phyloP scores from a whole-genome alignment of 768 basidiomycete genomes.

The Lactarius sp. region DNA sequence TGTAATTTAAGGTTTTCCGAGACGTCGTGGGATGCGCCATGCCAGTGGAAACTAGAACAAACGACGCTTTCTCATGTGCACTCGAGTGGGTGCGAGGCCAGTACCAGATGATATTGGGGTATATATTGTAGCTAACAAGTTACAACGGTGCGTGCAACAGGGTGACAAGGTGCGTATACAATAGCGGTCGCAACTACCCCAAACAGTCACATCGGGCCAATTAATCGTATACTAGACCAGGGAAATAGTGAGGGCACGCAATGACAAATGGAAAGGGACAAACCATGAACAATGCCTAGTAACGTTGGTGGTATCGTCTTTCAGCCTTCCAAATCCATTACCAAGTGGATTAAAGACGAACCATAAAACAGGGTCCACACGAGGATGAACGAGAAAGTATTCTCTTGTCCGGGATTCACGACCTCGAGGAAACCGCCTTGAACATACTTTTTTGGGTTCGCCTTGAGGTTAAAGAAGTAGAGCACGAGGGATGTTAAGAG shows the following conservation, averaged over 20 bases:
- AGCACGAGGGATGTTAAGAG: slow-evolving; percentile 63
- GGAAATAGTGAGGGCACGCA: background rate
- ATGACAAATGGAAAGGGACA: background rate
- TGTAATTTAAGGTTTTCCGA: background rate
- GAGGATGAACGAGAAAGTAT: slow-evolving; percentile 83
- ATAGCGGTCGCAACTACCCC: background rate
- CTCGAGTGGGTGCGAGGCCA: background rate
- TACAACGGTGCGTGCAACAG: no score
- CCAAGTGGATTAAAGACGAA: slow-evolving; percentile 35
- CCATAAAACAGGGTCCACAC: slow-evolving; percentile 95
- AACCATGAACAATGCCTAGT: slow-evolving; percentile 43
- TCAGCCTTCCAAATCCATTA: slow-evolving; percentile 17
- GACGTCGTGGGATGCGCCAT: background rate
- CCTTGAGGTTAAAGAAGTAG: slow-evolving; percentile 65
- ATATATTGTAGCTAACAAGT: background rate
- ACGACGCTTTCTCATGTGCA: background rate
- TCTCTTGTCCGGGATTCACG: slow-evolving; percentile 84
- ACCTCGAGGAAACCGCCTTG: slow-evolving; percentile 62
- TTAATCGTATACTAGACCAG: slow-evolving; percentile 16
- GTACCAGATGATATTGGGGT: background rate
- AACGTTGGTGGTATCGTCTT: slow-evolving; percentile 12
- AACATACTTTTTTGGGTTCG: slow-evolving; percentile 57
- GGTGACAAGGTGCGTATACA: background rate
- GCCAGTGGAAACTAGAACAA: background rate
- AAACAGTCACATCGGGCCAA: background rate